phyloP scores from a whole-genome alignment of 306 rosid genomes.

The Vachellia pachyceras region DNA sequence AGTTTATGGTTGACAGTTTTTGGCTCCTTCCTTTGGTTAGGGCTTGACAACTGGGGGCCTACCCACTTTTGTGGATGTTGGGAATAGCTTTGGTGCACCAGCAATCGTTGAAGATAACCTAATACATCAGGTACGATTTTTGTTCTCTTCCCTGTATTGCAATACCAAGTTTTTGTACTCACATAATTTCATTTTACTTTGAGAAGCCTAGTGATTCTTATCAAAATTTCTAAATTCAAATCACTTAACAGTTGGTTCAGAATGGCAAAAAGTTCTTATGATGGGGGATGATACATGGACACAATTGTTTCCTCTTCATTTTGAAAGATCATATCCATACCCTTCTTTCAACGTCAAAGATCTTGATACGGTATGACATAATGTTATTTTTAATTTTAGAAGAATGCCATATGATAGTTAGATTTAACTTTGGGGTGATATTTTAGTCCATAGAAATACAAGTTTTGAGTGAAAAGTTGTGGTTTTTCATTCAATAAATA shows the following conservation, averaged over 20 bases:
- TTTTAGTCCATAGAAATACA: constrained; percentile 25
- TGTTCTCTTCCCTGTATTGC: constrained; percentile 19
- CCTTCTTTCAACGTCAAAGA: constrained; percentile 98
- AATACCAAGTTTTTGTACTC: background rate
- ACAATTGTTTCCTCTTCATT: constrained; percentile 91
- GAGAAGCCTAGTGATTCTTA: background rate
- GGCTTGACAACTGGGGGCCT: constrained; percentile 96
- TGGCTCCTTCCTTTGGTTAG: constrained; percentile 39
- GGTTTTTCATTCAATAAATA: constrained; percentile 11
- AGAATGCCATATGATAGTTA: constrained; percentile 33
- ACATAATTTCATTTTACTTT: constrained; percentile 12
- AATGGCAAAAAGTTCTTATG: constrained; percentile 92
- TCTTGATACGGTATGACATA: constrained; percentile 78
- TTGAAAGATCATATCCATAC: constrained; percentile 74
- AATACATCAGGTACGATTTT: constrained; percentile 61
- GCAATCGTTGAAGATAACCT: constrained; percentile 88
- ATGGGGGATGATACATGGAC: constrained; percentile 99
- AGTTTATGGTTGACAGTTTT: constrained; percentile 16
- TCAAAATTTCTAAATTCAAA: background rate
- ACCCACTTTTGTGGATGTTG: constrained; percentile 97
- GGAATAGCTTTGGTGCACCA: constrained; percentile 96
- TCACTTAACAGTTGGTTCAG: constrained; percentile 70
- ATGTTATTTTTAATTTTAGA: background rate
- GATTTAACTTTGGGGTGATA: constrained; percentile 16
- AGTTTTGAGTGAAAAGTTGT: constrained; percentile 24